phyloP scores from a whole-genome alignment of 2,329 filamentous ascomycete species.

The Fusarium sp. region DNA sequence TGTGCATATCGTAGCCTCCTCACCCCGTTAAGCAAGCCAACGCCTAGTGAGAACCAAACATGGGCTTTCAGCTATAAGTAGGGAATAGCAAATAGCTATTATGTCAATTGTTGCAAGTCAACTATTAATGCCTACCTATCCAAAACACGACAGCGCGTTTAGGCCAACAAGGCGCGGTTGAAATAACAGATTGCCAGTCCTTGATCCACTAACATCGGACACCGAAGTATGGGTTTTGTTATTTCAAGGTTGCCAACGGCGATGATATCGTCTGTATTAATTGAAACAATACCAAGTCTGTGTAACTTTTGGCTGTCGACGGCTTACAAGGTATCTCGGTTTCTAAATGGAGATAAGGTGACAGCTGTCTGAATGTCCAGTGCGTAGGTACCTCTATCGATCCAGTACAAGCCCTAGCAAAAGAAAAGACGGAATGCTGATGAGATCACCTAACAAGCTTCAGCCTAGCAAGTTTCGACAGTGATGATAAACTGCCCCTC shows the following conservation, averaged over 20 bases:
- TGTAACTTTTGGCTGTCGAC: neutral
- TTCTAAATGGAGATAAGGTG: neutral
- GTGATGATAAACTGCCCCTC: constrained; percentile 35
- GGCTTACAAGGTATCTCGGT: neutral
- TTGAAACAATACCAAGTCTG: neutral
- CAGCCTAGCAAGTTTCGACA: constrained; percentile 22
- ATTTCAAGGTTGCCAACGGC: neutral
- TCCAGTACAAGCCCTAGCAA: constrained; percentile 8
- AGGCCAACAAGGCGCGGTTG: neutral
- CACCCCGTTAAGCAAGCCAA: neutral
- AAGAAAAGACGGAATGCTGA: constrained; percentile 29
- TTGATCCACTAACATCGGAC: neutral
- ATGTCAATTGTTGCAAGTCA: neutral
- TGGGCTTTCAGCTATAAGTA: neutral
- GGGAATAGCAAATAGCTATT: neutral
- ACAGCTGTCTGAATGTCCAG: neutral
- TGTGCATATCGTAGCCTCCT: neutral
- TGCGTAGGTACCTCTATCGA: neutral
- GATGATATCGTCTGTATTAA: neutral
- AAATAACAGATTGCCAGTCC: neutral
- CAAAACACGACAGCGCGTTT: neutral
- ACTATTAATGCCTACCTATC: neutral
- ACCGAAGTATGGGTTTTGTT: neutral
- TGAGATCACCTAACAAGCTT: constrained; percentile 31
- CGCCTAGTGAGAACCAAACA: neutral